Evolutionary conservation across 495 filamentous ascomycete species (phyloP).

Genomic region (Trichocladium uniseriatum): DNA sequence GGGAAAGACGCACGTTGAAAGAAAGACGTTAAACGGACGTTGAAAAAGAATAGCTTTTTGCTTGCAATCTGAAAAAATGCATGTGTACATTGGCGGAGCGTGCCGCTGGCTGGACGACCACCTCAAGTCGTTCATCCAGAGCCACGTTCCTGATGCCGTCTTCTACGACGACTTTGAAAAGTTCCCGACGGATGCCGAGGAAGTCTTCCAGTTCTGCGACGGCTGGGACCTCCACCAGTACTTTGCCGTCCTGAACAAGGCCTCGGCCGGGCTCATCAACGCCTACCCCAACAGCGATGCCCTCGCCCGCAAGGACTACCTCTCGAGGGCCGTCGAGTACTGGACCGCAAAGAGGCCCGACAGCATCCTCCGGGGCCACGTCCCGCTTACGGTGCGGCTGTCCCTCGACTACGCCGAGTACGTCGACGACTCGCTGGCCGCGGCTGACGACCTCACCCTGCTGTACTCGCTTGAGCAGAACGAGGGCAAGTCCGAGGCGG

Average conservation of each 20-base stretch:
- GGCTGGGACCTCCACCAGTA: slow-evolving; percentile 16
- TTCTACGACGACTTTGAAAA: slow-evolving; percentile 12
- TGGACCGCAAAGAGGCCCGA: slow-evolving; percentile 50
- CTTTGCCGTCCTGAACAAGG: slow-evolving; percentile 15
- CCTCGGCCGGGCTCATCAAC: slow-evolving; percentile 15
- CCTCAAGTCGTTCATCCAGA: slow-evolving; percentile 13
- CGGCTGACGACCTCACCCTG: slow-evolving; percentile 54
- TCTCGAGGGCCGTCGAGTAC: slow-evolving; percentile 17
- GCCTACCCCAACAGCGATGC: slow-evolving; percentile 23
- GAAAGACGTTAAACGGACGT: no score
- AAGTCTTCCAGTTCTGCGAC: slow-evolving; percentile 15
- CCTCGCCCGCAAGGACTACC: slow-evolving; percentile 18
- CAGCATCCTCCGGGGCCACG: slow-evolving; percentile 44
- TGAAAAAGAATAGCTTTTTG: not conserved
- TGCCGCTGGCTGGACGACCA: slow-evolving; percentile 17
- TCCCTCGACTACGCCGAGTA: slow-evolving; percentile 77
- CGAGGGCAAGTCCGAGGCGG: slow-evolving; percentile 25
- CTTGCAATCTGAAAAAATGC: slow-evolving; percentile 12
- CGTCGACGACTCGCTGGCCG: slow-evolving; percentile 64
- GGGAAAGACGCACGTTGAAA: slow-evolving; percentile 3
- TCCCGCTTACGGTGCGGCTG: slow-evolving; percentile 56
- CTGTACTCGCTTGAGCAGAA: slow-evolving; percentile 54
- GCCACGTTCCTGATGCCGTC: slow-evolving; percentile 13
- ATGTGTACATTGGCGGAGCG: slow-evolving; percentile 12
- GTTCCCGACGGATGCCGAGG: slow-evolving; percentile 7